phyloP scores from a whole-genome alignment of 2,329 filamentous ascomycete species.

The Geosmithia morbida region DNA sequence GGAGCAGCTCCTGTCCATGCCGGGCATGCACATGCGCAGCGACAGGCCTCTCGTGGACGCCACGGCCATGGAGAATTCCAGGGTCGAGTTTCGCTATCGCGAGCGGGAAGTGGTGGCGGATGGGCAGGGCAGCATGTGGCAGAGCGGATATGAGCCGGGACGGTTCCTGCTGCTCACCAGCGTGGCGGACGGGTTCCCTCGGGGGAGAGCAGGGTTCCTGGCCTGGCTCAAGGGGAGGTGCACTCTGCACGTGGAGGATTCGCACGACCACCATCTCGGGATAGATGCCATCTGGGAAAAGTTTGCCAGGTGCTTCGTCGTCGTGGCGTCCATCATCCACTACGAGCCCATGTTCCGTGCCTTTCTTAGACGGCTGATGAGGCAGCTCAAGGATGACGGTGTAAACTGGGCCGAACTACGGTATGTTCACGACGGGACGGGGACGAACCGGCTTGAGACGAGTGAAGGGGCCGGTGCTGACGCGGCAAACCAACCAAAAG shows the following conservation, averaged over 20 bases:
- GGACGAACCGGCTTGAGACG: neutral
- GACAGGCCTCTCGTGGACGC: constrained; percentile 39
- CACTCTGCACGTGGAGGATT: constrained; percentile 58
- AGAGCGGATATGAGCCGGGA: constrained; percentile 44
- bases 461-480: neutral
- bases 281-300: constrained; percentile 75
- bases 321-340: constrained; percentile 61
- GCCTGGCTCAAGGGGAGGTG: constrained; percentile 63
- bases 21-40: constrained; percentile 60
- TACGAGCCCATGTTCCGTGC: constrained; percentile 82
- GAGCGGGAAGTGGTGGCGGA: constrained; percentile 24
- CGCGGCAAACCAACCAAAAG: constrained; percentile 22
- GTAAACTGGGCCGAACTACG: constrained; percentile 73
- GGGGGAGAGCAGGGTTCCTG: constrained; percentile 57
- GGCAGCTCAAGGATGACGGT: constrained; percentile 62
- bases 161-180: constrained; percentile 41
- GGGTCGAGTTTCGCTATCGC: constrained; percentile 48
- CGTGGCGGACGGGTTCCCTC: constrained; percentile 62
- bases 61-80: constrained; percentile 35
- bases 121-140: constrained; percentile 44
- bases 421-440: constrained; percentile 13
- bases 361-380: constrained; percentile 60
- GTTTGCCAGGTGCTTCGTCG: constrained; percentile 60
- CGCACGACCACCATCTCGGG: constrained; percentile 67
- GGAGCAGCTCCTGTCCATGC: constrained; percentile 52